These are phyloP conservation scores for Phaeomoniella chlamydospora DNA, from an alignment of 2,329 filamentous ascomycete species.

Conservation along the genomic window DNA sequence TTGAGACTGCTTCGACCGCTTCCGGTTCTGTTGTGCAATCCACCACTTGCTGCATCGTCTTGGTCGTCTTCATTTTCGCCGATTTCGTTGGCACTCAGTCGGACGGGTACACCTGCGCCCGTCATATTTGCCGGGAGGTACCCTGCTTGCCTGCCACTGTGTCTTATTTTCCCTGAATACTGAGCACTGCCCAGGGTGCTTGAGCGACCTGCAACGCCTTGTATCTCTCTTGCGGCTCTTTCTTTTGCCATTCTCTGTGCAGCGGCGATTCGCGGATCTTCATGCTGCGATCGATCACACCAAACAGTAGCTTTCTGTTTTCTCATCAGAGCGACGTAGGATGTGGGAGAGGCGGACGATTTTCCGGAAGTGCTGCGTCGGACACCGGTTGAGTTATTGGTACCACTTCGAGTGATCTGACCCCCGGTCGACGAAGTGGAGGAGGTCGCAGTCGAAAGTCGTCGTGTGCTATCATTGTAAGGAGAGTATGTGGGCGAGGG, in stretches of 20 bases:
- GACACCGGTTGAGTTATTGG: slow-evolving; percentile 8
- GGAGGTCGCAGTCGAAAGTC: slow-evolving; percentile 8
- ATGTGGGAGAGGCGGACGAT: slow-evolving; percentile 11
- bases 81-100: slow-evolving; percentile 88
- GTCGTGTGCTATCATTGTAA: slow-evolving; percentile 3
- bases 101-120: slow-evolving; percentile 74
- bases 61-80: slow-evolving; percentile 67
- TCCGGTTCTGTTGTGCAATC: slow-evolving; percentile 36
- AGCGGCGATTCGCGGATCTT: slow-evolving; percentile 71
- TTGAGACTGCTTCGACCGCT: slow-evolving; percentile 44
- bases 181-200: slow-evolving; percentile 45
- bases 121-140: slow-evolving; percentile 64
- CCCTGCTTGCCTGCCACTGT: slow-evolving; percentile 69
- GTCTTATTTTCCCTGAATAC: slow-evolving; percentile 63
- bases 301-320: slow-evolving; percentile 97
- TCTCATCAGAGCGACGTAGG: slow-evolving; percentile 85
- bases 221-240: slow-evolving; percentile 71
- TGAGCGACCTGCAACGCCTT: slow-evolving; percentile 46
- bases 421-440: slow-evolving; percentile 7
- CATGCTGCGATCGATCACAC: slow-evolving; percentile 87
- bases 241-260: slow-evolving; percentile 79
- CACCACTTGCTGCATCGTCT: slow-evolving; percentile 38
- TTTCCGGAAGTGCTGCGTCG: slow-evolving; percentile 13
- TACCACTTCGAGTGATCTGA: slow-evolving; percentile 11
- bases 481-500: slow-evolving; percentile 4